Percentiles rank a stretch among this genome's conserved stretches.
phyloP scores from a whole-genome alignment of 192 early-diverging fungal genomes.

The Diversispora eburnea region DNA sequence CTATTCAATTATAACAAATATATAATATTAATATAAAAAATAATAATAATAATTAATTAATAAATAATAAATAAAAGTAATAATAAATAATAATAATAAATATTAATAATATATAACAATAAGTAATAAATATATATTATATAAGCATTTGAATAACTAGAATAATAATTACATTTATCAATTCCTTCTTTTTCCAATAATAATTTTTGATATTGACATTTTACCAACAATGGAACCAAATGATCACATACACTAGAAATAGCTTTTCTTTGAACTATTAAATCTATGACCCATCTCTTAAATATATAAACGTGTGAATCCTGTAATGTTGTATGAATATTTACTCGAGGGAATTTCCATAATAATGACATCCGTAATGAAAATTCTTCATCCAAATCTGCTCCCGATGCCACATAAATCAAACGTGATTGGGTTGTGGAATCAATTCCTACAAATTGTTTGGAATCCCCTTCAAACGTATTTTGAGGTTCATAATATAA shows the following conservation, averaged over 20 bases:
- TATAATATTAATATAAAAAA: neutral
- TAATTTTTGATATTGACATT: slow-evolving; percentile 76
- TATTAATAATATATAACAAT: no score
- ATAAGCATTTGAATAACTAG: no score
- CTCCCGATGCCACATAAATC: slow-evolving; percentile 35
- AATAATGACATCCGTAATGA: slow-evolving; percentile 53
- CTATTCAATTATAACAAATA: neutral
- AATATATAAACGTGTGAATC: slow-evolving; percentile 94
- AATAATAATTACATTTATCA: slow-evolving; percentile 49
- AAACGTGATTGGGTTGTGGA: slow-evolving; percentile 31
- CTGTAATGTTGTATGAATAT: slow-evolving; percentile 75
- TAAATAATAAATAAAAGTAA: no score
- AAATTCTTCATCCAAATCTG: slow-evolving; percentile 55
- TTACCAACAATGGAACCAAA: slow-evolving; percentile 81
- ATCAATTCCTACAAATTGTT: slow-evolving; percentile 45
- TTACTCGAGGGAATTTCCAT: slow-evolving; percentile 71
- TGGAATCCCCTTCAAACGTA: slow-evolving; percentile 57
- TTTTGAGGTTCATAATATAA: slow-evolving; percentile 73
- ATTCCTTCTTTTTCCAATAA: slow-evolving; percentile 64
- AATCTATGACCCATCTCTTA: slow-evolving; percentile 89
- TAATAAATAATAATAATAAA: no score
- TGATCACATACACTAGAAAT: slow-evolving; percentile 78
- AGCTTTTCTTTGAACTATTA: slow-evolving; percentile 56
- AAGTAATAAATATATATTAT: no score
- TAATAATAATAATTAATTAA: no score